Evolutionary conservation across 2,329 filamentous ascomycete genomes (phyloP).

Genomic region (Alternaria ventricosa): DNA sequence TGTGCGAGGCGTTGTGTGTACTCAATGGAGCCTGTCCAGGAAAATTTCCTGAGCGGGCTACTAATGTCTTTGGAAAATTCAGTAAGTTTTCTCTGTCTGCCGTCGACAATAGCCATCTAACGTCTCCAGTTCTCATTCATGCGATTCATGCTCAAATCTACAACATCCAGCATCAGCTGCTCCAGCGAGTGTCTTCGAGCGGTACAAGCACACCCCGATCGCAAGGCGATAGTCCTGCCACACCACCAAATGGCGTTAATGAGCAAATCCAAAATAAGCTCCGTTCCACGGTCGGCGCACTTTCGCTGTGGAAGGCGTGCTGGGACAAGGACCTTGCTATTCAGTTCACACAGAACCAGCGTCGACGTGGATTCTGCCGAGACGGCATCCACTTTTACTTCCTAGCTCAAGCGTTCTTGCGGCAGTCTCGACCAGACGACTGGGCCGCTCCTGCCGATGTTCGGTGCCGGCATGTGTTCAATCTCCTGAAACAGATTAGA

Average conservation of each 20-base stretch:
- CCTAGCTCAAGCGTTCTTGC: conserved; percentile 70
- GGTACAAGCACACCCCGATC: conserved; percentile 64
- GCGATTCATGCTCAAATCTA: conserved; percentile 70
- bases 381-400: conserved; percentile 78
- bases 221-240: conserved; percentile 57
- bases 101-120: conserved; percentile 9
- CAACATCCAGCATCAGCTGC: conserved; percentile 56
- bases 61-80: conserved; percentile 77
- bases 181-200: conserved; percentile 47
- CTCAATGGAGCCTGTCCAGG: conserved; percentile 65
- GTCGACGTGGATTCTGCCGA: conserved; percentile 72
- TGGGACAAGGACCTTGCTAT: conserved; percentile 74
- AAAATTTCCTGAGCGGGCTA: conserved; percentile 68
- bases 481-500: conserved; percentile 66
- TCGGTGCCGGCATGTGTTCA: conserved; percentile 66
- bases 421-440: conserved; percentile 62
- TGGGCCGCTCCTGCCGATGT: conserved; percentile 64
- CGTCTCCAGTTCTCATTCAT: conserved; percentile 66
- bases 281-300: conserved; percentile 57
- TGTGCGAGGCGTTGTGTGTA: conserved; percentile 67
- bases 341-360: conserved; percentile 69
- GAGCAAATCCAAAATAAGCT: conserved; percentile 58
- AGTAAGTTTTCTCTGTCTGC: conserved; percentile 15
- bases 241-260: conserved; percentile 53
- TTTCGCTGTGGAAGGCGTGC: conserved; percentile 74